Base-by-base conservation (phyloP, 176 grass and related monocot species). In the Lolium multiflorum region DNA sequence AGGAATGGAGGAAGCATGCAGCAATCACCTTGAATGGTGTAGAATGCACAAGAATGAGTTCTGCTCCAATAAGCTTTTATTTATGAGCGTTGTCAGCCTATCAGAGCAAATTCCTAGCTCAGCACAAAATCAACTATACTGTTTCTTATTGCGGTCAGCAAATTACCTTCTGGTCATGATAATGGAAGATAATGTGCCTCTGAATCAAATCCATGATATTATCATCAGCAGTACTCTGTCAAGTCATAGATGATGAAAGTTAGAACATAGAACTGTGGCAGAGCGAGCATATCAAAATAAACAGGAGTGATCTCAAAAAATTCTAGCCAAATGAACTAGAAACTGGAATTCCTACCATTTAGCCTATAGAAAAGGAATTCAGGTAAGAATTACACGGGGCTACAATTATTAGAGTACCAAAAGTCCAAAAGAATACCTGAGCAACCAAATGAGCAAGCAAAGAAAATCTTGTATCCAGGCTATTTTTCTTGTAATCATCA, bases 401-500 rank as follows among this genome's bases (percentile, higher is more conserved):
- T 50, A 70, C 51, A 90, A 74, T 87, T 17, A 56, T 68, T 13
- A 83, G 17, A 31, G 85, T 26, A 58, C 24, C n/a, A 73, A 85
- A 90, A 80, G 43, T 52, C 24, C n/a, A 73, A 85, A 90, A 80
- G 43, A 63, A 67, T 90, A 97, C 97, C 94, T 97, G 97, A 57
- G 91, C 71, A 88, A 99, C 75, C 92, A 99, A 86, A 85, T 88
- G 94, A 43, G 97, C 92, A 87, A 99, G 90, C 79, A 99, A 84
- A 38, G 78, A 93, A 90, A 94, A 93, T 55, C 89, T 86, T 77
- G 89, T 58, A 84, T 89, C 62, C 79, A 78, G 65, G 84, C 49
- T 82, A 50, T 87, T 89, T 37, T 83, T 77, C 73, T 97, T 92
- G 72, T 90, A 89, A 86, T 91, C 89, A 71, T 92, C 90, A 78